A percentile compares a stretch with the other conserved stretches of the same genome.
Conservation (phyloP, 192 early-diverging fungal genomes). For the Helicostylum pulchrum region DNA sequence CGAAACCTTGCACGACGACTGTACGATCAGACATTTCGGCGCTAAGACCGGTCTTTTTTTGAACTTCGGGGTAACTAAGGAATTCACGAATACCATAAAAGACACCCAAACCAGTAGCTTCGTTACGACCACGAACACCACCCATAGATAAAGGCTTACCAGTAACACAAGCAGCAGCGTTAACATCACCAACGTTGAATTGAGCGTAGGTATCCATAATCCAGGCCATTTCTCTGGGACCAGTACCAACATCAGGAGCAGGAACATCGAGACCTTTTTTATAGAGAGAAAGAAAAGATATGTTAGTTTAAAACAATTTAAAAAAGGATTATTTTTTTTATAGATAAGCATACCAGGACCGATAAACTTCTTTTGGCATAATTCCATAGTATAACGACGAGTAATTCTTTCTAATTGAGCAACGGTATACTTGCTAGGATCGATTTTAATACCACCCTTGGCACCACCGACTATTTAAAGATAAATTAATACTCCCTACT, state of each 20-base stretch:
- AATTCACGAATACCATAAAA: conserved; percentile 82
- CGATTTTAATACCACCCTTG: conserved; percentile 81
- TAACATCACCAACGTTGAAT: conserved; percentile 76
- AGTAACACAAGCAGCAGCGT: conserved; percentile 79
- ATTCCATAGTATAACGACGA: conserved; percentile 75
- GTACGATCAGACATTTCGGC: conserved; percentile 56
- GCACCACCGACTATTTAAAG: conserved; percentile 51
- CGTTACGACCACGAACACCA: conserved; percentile 78
- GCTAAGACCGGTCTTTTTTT: conserved; percentile 60
- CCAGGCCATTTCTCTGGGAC: conserved; percentile 82
- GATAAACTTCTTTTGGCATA: conserved; percentile 86
- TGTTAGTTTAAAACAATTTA: neutral
- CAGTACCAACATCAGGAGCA: conserved; percentile 81
- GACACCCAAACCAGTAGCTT: conserved; percentile 80
- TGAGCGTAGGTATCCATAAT: conserved; percentile 84
- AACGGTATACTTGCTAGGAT: conserved; percentile 73
- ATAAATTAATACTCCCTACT: neutral
- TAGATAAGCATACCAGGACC: conserved; percentile 51
- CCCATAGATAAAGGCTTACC: conserved; percentile 78
- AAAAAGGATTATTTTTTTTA: neutral
- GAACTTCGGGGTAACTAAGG: conserved; percentile 74
- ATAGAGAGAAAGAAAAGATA: neutral
- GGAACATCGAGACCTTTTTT: conserved; percentile 65
- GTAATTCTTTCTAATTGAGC: conserved; percentile 78
- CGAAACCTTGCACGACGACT: conserved; percentile 81